A percentile compares a stretch with the other conserved stretches of the same genome.
Conservation (phyloP, 2,329 filamentous ascomycete genomes). For the Alternaria postmessia region DNA sequence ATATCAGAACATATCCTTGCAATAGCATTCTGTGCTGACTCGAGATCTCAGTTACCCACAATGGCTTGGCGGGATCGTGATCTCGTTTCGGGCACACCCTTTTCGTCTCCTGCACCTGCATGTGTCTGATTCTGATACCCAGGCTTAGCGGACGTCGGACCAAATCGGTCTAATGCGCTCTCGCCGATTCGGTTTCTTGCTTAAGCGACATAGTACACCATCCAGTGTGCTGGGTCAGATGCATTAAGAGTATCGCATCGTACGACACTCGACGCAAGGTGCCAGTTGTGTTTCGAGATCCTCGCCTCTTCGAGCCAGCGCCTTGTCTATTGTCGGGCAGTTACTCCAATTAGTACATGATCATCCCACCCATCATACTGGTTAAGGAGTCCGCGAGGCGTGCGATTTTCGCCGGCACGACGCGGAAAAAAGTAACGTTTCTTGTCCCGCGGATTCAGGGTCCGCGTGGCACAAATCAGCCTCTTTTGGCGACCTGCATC, state of each 20-base stretch:
- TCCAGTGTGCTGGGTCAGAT: conserved; percentile 16
- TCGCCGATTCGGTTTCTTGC: conserved; percentile 19
- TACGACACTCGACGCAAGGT: conserved; percentile 22
- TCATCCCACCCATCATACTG: conserved; percentile 12
- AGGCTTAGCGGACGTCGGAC: conserved; percentile 13
- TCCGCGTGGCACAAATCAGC: conserved; percentile 9
- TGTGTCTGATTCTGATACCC: conserved; percentile 18
- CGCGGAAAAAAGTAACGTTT: conserved; percentile 17
- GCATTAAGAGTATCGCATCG: conserved; percentile 23
- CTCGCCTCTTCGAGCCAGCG: conserved; percentile 6
- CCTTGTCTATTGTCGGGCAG: conserved; percentile 5
- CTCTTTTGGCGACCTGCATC: conserved; percentile 15
- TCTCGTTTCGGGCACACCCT: conserved; percentile 17
- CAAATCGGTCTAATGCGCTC: conserved; percentile 20
- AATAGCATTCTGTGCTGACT: conserved; percentile 13
- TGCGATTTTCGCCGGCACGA: conserved; percentile 8
- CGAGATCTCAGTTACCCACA: conserved; percentile 12
- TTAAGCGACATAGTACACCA: conserved; percentile 25
- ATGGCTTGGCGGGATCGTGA: conserved; percentile 20
- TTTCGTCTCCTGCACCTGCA: conserved; percentile 19
- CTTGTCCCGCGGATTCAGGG: conserved; percentile 12
- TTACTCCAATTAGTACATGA: conserved; percentile 14
- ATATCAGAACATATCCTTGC: conserved; percentile 6
- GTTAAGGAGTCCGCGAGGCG: conserved; percentile 4
- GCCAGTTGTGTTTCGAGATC: conserved; percentile 20